Evolutionary conservation across 192 early-diverging fungal genomes (phyloP).

Genomic region (Backusella australiensis): DNA sequence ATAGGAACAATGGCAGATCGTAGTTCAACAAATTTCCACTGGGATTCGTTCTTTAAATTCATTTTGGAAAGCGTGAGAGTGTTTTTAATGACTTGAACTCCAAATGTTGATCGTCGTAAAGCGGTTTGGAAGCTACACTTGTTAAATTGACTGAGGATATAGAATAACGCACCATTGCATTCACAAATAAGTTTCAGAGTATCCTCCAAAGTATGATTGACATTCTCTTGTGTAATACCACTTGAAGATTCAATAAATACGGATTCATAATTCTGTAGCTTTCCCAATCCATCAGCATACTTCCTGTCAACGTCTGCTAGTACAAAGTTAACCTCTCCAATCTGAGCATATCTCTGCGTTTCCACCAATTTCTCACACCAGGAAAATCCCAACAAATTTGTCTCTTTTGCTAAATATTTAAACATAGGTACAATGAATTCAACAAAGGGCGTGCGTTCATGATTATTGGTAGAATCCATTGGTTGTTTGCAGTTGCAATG

Average conservation of each 20-base stretch:
- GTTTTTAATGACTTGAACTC: too few relatives aligned
- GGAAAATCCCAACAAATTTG: background rate
- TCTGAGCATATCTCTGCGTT: background rate
- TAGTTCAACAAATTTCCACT: too few relatives aligned
- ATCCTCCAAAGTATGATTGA: background rate
- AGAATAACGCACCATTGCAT: background rate
- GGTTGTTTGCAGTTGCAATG: background rate
- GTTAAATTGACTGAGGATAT: background rate
- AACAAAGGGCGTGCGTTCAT: background rate
- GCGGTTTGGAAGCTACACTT: background rate
- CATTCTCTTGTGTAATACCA: background rate
- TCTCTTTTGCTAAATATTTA: background rate
- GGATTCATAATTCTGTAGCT: background rate
- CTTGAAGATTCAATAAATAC: background rate
- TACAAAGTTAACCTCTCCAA: background rate
- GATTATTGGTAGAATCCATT: background rate
- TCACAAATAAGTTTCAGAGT: background rate
- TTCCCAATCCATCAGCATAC: background rate
- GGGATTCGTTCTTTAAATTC: too few relatives aligned
- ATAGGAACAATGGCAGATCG: too few relatives aligned
- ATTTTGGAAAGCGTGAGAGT: too few relatives aligned
- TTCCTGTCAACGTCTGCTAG: background rate
- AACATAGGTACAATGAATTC: background rate
- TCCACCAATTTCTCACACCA: background rate
- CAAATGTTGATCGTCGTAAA: background rate